Evolutionary conservation across 257 asterid species (phyloP).

Genomic region (Misopates orontium): DNA sequence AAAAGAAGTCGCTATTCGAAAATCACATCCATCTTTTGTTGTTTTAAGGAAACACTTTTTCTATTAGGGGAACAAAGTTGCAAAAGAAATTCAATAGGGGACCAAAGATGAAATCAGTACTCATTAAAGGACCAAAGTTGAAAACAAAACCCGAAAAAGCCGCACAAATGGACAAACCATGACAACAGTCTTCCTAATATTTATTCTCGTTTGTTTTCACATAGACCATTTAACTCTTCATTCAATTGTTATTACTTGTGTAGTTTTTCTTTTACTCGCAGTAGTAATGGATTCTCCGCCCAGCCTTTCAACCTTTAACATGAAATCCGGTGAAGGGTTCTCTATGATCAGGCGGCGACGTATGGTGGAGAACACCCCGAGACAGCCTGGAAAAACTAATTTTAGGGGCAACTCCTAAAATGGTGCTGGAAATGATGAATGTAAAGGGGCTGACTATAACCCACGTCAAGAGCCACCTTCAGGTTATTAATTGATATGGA

Average conservation of each 20-base stretch:
- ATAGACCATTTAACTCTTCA: constrained; percentile 30
- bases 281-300: constrained; percentile 44
- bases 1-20: too few species aligned
- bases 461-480: constrained; percentile 84
- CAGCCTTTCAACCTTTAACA: constrained; percentile 24
- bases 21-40: too few species aligned
- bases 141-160: too few species aligned
- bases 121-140: too few species aligned
- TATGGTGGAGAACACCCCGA: too few species aligned
- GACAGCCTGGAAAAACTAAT: constrained; percentile 7
- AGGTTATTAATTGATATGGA: constrained; percentile 39
- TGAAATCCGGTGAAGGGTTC: constrained; percentile 6
- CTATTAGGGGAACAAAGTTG: too few species aligned
- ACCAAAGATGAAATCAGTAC: too few species aligned
- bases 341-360: too few species aligned
- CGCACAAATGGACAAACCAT: constrained; percentile 53
- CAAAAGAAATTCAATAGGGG: too few species aligned
- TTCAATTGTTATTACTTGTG: constrained; percentile 4
- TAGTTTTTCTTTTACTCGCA: neutral
- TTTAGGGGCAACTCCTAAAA: constrained; percentile 81
- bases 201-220: constrained; percentile 49
- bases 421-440: constrained; percentile 76
- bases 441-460: constrained; percentile 70
- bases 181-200: constrained; percentile 42
- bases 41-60: too few species aligned